Evolutionary conservation across 2,329 filamentous ascomycete genomes (phyloP), one percentile per base, ranked within the genome.

Genomic region (Phymatotrichopsis omnivora): DNA sequence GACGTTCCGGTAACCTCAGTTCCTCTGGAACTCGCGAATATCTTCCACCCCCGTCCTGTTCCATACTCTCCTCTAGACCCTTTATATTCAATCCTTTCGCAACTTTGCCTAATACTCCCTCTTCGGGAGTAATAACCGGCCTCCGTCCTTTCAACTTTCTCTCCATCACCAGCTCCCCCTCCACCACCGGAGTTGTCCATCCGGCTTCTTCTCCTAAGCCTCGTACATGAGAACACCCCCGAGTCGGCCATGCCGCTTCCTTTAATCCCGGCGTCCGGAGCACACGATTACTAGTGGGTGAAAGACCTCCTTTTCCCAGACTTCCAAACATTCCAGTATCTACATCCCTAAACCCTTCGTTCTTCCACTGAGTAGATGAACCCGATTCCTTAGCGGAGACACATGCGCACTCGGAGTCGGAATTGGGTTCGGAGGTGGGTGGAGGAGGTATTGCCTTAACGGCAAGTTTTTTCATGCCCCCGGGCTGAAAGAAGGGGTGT

Each of bases 211-310:
- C 69, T 47, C 75, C 75, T 16, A 45, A 35, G 16, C 73, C 77
- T 43, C 78, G 73, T 31, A 86, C 64, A 60, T 85, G 82, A 1
- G 70, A 64, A 60, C 75, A 76, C 5, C 69, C 80, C 52, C 71
- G 69, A 37, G 74, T 72, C 28, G 84, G 84, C 80, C 83, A 91
- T n/a, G 75, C 68, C 3, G 83, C 74, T 42, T 82, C 70, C 51
- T 68, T 66, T 7, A 78, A 70, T 2, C 81, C 82, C 0, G 78
- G 75, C n/a, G 80, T 68, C 57, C 75, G 84, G 4, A 75, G 47
- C 40, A 57, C 57, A 54, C 31, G 62, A 22, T 42, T 59, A 36
- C 47, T 55, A 28, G 32, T 35, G 19, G 28, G 49, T 53, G 27
- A 46, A 8, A 44, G 16, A 17, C 24, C 7, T 19, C n/a, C 24